These are phyloP conservation scores for Phialophora verrucosa DNA, from an alignment of 2,329 filamentous ascomycete genomes.

Conservation along the genomic window DNA sequence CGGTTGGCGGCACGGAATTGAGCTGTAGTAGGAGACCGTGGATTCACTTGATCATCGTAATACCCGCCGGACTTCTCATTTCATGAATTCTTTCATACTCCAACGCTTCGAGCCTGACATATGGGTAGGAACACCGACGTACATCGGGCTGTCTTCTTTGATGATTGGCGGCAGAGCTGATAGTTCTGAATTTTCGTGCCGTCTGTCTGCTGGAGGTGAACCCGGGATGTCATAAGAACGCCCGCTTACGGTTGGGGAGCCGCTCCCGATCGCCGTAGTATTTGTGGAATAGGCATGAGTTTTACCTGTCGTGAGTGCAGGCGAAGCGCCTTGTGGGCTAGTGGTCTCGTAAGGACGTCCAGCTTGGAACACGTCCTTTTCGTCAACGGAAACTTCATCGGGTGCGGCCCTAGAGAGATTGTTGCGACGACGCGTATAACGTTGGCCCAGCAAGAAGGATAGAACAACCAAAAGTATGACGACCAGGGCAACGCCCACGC, in stretches of 20 bases:
- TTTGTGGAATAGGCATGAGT: conserved; percentile 18
- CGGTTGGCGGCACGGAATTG: background rate
- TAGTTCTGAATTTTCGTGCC: conserved; percentile 16
- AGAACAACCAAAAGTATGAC: conserved; percentile 23
- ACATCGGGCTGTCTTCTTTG: conserved; percentile 31
- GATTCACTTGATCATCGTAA: background rate
- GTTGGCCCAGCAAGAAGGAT: conserved; percentile 29
- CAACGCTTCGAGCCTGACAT: conserved; percentile 36
- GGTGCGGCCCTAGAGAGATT: background rate
- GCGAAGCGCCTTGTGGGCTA: conserved; percentile 1
- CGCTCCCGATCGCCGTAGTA: conserved; percentile 26
- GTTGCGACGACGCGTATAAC: conserved; percentile 26
- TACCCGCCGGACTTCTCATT: conserved; percentile 9
- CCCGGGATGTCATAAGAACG: conserved; percentile 20
- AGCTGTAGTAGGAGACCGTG: background rate
- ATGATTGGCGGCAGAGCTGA: conserved; percentile 28
- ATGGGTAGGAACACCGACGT: conserved; percentile 33
- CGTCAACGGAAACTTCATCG: conserved; percentile 5
- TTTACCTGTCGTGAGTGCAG: conserved; percentile 7
- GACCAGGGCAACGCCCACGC: conserved; percentile 30
- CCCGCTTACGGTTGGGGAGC: conserved; percentile 13
- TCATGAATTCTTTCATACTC: conserved; percentile 37
- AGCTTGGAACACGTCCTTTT: conserved; percentile 32
- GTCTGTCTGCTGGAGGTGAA: conserved; percentile 4
- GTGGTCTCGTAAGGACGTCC: conserved; percentile 32